Conservation (phyloP, 257 asterid species). For the Capsicum chinense region DNA sequence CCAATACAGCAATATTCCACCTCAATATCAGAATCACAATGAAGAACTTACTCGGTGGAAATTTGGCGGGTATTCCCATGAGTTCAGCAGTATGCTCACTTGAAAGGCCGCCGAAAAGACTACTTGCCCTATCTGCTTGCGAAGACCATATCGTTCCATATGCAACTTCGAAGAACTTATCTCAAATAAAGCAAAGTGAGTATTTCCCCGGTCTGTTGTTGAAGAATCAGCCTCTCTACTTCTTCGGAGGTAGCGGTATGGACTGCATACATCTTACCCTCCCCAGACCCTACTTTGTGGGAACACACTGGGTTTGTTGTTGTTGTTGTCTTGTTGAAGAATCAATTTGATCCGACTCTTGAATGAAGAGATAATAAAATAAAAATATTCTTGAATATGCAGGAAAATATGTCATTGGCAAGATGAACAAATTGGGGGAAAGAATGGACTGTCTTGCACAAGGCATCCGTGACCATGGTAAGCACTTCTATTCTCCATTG, state of each 20-base stretch:
- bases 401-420: conserved; percentile 24
- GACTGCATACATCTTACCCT: too few relatives aligned
- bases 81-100: conserved; percentile 21
- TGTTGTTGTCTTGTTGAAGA: background rate
- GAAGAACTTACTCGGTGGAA: background rate
- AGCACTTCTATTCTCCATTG: background rate
- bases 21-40: background rate
- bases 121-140: background rate
- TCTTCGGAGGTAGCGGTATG: too few relatives aligned
- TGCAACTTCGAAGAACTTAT: conserved; percentile 3
- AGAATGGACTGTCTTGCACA: conserved; percentile 46
- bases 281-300: too few relatives aligned
- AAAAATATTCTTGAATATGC: background rate
- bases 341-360: background rate
- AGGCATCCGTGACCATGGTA: conserved; percentile 56
- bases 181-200: background rate
- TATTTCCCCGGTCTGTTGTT: background rate
- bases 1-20: background rate
- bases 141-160: background rate
- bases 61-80: background rate
- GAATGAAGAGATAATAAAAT: background rate
- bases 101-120: background rate
- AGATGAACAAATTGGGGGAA: conserved; percentile 34
- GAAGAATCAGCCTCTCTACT: background rate
- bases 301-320: too few relatives aligned